Percentiles rank a stretch among this genome's conserved stretches.
Evolutionary conservation across 179 eudicot genomes (phyloP).

Genomic region (Drosera spatulata): DNA sequence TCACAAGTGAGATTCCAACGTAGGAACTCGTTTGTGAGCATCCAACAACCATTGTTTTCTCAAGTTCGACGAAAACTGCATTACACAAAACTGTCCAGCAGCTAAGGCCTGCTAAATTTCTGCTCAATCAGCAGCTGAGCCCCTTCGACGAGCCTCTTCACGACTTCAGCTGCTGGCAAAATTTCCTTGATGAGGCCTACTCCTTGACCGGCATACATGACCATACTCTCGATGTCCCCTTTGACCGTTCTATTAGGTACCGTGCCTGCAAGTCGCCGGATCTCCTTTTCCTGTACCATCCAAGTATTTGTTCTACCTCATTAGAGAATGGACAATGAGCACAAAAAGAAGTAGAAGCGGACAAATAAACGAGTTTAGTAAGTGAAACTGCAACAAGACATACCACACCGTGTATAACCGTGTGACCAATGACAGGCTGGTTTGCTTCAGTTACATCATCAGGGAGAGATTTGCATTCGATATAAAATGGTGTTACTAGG

Average conservation of each 20-base stretch:
- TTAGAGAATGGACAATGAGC: too few relatives aligned
- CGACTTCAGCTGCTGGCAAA: constrained; percentile 64
- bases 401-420: constrained; percentile 72
- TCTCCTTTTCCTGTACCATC: constrained; percentile 53
- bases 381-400: not conserved
- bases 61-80: too few relatives aligned
- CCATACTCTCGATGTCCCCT: constrained; percentile 92
- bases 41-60: too few relatives aligned
- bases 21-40: too few relatives aligned
- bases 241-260: constrained; percentile 68
- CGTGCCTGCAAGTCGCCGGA: constrained; percentile 68
- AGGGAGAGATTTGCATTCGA: constrained; percentile 58
- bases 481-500: constrained; percentile 57
- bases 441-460: constrained; percentile 44
- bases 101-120: not conserved
- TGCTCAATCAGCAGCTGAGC: constrained; percentile 41
- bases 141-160: constrained; percentile 45
- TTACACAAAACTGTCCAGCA: not conserved
- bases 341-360: too few relatives aligned
- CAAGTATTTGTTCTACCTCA: too few relatives aligned
- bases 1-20: too few relatives aligned
- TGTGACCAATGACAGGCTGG: constrained; percentile 73
- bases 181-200: constrained; percentile 77
- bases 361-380: too few relatives aligned
- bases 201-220: constrained; percentile 84